Conservation (phyloP, 306 rosid species). For the Vigna radiata region DNA sequence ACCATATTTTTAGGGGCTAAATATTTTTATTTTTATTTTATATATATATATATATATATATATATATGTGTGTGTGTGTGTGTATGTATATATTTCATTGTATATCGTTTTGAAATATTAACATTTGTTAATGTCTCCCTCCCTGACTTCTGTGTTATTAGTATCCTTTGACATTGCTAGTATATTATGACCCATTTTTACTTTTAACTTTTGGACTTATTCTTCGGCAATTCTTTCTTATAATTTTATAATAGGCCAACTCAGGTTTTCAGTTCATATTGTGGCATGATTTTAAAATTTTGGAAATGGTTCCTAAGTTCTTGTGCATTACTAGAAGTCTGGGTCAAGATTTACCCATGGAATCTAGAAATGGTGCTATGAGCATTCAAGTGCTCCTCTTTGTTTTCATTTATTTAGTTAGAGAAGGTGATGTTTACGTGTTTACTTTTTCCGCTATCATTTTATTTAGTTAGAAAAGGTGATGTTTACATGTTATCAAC, state of each 20-base stretch:
- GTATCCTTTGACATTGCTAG: not conserved
- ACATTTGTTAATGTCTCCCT: not conserved
- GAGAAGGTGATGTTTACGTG: constrained; percentile 25
- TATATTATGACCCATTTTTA: not conserved
- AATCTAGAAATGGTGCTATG: constrained; percentile 34
- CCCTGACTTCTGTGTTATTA: not conserved
- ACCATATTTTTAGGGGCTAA: not conserved
- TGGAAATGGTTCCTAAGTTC: constrained; percentile 7
- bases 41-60: too few relatives aligned
- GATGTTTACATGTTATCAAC: constrained; percentile 9
- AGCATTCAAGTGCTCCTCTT: constrained; percentile 14
- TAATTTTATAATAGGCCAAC: not conserved
- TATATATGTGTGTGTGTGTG: too few relatives aligned
- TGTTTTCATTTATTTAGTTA: constrained; percentile 15
- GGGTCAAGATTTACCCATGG: constrained; percentile 29
- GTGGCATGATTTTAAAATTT: not conserved
- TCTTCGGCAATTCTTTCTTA: constrained; percentile 14
- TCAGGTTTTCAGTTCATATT: not conserved
- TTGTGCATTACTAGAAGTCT: constrained; percentile 32
- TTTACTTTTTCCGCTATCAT: constrained; percentile 25
- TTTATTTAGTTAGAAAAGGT: constrained; percentile 19
- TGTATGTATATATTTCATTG: too few relatives aligned
- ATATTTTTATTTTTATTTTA: not conserved
- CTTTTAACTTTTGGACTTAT: not conserved
- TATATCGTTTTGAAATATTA: not conserved